Conservation (phyloP, 2,329 filamentous ascomycete genomes). For the Botrytis porri region DNA sequence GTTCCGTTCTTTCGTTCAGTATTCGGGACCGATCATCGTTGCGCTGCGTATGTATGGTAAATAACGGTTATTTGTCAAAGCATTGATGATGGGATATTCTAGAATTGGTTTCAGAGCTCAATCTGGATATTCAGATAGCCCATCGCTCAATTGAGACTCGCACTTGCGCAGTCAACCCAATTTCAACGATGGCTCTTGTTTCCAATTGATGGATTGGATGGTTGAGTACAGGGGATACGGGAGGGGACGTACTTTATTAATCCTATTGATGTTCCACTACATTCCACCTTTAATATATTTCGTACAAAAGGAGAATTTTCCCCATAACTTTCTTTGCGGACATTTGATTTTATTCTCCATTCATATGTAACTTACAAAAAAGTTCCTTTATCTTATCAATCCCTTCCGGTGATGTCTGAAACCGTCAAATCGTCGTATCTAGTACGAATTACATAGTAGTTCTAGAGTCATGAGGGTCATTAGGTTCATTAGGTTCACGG, state of each 20-base stretch:
- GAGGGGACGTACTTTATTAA: neutral
- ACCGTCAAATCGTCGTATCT: neutral
- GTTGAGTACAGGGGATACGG: neutral
- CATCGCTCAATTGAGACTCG: neutral
- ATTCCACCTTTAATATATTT: conserved; percentile 1
- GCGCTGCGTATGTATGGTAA: neutral
- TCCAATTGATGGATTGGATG: neutral
- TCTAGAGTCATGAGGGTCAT: neutral
- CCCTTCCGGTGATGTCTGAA: neutral
- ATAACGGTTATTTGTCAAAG: neutral
- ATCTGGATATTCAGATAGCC: neutral
- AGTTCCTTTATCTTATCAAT: neutral
- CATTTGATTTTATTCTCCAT: neutral
- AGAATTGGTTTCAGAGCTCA: neutral
- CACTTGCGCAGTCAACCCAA: neutral
- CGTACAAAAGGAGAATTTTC: neutral
- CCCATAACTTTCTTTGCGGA: neutral
- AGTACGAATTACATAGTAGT: neutral
- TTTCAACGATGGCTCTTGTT: neutral
- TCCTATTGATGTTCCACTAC: neutral
- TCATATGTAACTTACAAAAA: neutral
- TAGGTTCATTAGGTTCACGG: neutral
- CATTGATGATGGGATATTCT: neutral
- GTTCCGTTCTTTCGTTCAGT: neutral
- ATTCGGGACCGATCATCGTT: neutral